A percentile compares a stretch with the other conserved stretches of the same genome.
phyloP scores from a whole-genome alignment of 352 stramenopile species.

The Phytophthora colocasiae region DNA sequence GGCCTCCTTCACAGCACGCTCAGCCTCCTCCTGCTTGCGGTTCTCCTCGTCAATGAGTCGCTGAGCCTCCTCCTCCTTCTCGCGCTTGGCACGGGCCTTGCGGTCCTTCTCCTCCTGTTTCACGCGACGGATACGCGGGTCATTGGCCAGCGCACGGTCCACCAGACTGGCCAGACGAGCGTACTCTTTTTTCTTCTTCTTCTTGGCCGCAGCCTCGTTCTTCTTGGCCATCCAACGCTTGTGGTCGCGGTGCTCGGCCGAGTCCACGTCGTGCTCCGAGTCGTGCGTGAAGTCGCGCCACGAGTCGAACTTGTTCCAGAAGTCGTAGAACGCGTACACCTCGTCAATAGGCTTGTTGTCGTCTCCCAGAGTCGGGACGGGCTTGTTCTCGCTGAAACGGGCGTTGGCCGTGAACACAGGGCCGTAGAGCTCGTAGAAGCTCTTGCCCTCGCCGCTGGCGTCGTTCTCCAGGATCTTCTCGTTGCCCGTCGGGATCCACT shows the following conservation, averaged over 20 bases:
- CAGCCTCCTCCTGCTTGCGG: slow-evolving; percentile 63
- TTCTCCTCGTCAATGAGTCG: slow-evolving; percentile 75
- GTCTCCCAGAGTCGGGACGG: slow-evolving; percentile 73
- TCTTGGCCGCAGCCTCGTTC: slow-evolving; percentile 85
- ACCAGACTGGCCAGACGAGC: slow-evolving; percentile 80
- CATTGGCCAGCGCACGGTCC: slow-evolving; percentile 75
- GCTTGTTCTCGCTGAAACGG: slow-evolving; percentile 83
- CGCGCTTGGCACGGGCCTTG: slow-evolving; percentile 73
- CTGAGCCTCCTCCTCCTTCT: slow-evolving; percentile 81
- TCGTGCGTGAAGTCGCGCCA: slow-evolving; percentile 88
- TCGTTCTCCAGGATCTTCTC: slow-evolving; percentile 86
- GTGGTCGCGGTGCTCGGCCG: slow-evolving; percentile 84
- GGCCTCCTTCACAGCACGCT: slow-evolving; percentile 49
- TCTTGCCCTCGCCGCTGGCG: slow-evolving; percentile 63
- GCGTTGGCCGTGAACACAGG: slow-evolving; percentile 81
- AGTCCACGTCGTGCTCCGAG: slow-evolving; percentile 87
- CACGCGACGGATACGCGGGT: slow-evolving; percentile 81
- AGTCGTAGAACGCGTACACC: slow-evolving; percentile 89
- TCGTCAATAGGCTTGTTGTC: slow-evolving; percentile 68
- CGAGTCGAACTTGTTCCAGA: slow-evolving; percentile 91
- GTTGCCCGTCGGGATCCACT: slow-evolving; percentile 75
- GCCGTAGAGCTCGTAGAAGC: slow-evolving; percentile 89
- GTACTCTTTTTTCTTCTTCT: slow-evolving; percentile 92
- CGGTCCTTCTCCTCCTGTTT: slow-evolving; percentile 89
- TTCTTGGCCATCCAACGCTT: slow-evolving; percentile 92